Evolutionary conservation across 176 grass and related monocot genomes (phyloP).

Genomic region (Aegilops speltoides): DNA sequence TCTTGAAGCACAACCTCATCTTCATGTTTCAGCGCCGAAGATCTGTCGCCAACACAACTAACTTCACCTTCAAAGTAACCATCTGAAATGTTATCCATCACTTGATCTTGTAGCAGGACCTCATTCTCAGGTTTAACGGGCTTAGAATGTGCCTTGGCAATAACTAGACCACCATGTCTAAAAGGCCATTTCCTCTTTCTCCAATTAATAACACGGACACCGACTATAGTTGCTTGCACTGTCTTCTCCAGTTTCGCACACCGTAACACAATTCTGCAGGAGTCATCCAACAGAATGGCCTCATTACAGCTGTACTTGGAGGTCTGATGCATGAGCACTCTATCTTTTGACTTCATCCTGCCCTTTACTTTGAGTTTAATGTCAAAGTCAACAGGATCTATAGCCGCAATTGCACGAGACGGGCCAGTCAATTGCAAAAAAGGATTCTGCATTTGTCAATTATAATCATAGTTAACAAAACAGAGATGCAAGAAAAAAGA

Average conservation of each 20-base stretch:
- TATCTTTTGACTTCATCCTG: background rate
- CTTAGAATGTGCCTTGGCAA: too few species aligned
- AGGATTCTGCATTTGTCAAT: background rate
- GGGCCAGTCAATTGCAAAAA: background rate
- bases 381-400: background rate
- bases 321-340: background rate
- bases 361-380: conserved; percentile 4
- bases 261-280: background rate
- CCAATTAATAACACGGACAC: background rate
- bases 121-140: too few species aligned
- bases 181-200: background rate
- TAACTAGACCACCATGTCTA: background rate
- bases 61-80: background rate
- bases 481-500: background rate
- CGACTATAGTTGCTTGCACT: background rate
- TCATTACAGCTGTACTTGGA: background rate
- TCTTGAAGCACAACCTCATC: background rate
- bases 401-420: background rate
- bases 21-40: background rate
- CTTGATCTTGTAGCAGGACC: too few species aligned
- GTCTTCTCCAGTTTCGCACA: background rate
- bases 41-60: background rate
- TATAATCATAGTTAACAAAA: background rate
- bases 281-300: background rate
- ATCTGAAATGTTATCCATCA: too few species aligned